Percentiles rank a stretch among this genome's conserved stretches.
These are phyloP conservation scores for Backusella australiensis DNA, from an alignment of 192 early-diverging fungal genomes.

Conservation along the genomic window DNA sequence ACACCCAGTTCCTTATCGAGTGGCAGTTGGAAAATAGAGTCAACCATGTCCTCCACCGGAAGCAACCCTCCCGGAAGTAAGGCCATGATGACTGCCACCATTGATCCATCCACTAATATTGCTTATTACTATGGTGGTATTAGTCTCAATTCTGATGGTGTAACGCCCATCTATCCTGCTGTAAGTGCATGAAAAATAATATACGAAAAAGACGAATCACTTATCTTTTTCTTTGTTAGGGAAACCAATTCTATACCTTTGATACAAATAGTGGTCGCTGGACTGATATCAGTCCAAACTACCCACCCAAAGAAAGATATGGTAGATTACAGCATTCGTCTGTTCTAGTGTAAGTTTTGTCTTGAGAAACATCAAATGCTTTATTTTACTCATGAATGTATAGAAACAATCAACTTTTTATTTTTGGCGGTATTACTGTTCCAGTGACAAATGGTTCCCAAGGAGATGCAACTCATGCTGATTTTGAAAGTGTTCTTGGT, in stretches of 20 bases:
- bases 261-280: neutral
- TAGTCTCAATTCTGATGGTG: neutral
- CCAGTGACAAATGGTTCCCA: neutral
- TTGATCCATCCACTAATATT: conserved; percentile 1
- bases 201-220: neutral
- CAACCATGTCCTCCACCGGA: neutral
- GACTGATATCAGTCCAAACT: neutral
- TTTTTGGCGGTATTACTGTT: conserved; percentile 10
- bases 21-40: neutral
- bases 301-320: neutral
- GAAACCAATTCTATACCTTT: conserved; percentile 4
- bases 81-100: neutral
- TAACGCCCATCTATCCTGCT: conserved; percentile 2
- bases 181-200: neutral
- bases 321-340: conserved; percentile 4
- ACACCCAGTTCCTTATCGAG: neutral
- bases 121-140: conserved; percentile 13
- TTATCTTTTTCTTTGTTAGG: neutral
- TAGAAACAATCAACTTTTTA: conserved; percentile 19
- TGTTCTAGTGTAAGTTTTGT: neutral
- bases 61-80: neutral
- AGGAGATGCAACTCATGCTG: neutral
- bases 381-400: neutral
- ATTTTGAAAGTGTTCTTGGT: conserved; percentile 20
- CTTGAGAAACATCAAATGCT: neutral